Evolutionary conservation across 2,329 filamentous ascomycete species (phyloP).

Genomic region (Aspergillus carbonarius): DNA sequence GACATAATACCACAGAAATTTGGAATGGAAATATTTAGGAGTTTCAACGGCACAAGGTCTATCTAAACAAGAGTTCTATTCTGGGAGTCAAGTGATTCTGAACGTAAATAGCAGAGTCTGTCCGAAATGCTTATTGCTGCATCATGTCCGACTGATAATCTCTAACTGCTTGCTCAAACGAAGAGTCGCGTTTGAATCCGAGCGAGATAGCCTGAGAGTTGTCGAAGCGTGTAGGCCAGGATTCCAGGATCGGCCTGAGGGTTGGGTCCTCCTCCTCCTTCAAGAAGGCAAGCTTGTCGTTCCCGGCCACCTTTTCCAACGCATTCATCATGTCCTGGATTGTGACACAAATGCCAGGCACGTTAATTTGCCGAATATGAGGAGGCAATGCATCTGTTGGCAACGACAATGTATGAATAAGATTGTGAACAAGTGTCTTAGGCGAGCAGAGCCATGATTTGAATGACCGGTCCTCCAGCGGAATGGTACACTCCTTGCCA

Average conservation of each 20-base stretch:
- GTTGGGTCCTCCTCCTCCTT: slow-evolving; percentile 53
- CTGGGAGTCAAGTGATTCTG: not conserved
- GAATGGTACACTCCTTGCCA: slow-evolving; percentile 54
- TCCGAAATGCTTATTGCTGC: not conserved
- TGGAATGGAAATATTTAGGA: not conserved
- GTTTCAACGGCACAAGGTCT: too few species aligned
- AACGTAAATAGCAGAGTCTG: not conserved
- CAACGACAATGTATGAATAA: slow-evolving; percentile 51
- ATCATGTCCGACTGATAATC: slow-evolving; percentile 50
- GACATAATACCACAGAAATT: not conserved
- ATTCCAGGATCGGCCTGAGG: slow-evolving; percentile 54
- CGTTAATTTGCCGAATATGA: slow-evolving; percentile 55
- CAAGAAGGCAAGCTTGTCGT: slow-evolving; percentile 52
- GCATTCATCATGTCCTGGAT: slow-evolving; percentile 59
- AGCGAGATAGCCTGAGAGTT: slow-evolving; percentile 52
- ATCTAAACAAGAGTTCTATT: too few species aligned
- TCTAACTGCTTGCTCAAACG: slow-evolving; percentile 56
- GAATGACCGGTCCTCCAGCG: slow-evolving; percentile 52
- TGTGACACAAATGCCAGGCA: slow-evolving; percentile 55
- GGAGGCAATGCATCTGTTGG: slow-evolving; percentile 41
- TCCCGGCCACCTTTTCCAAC: slow-evolving; percentile 55
- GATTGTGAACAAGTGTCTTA: slow-evolving; percentile 53
- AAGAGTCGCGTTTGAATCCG: slow-evolving; percentile 53
- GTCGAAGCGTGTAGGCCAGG: slow-evolving; percentile 58
- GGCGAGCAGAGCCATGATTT: slow-evolving; percentile 57